Percentiles rank a stretch among this genome's conserved stretches.
Conservation (phyloP, 2,329 filamentous ascomycete species). For the Fusarium sp. region DNA sequence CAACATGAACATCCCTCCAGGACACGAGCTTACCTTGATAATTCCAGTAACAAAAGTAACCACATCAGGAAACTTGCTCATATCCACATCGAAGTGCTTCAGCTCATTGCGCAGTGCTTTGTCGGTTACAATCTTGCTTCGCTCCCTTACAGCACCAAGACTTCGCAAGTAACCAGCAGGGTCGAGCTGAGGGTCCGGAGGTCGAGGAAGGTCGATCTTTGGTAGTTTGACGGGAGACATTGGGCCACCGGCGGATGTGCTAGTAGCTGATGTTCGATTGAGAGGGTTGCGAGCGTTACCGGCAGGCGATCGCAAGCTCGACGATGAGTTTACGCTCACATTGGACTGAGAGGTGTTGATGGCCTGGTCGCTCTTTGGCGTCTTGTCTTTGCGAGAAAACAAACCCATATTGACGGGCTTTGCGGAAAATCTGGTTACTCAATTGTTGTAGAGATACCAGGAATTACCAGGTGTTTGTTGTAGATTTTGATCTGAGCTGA, state of each 20-base stretch:
- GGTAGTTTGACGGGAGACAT: constrained; percentile 70
- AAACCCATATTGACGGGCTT: constrained; percentile 62
- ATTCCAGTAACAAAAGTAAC: constrained; percentile 91
- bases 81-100: constrained; percentile 89
- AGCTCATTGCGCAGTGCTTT: constrained; percentile 83
- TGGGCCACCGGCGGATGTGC: constrained; percentile 60
- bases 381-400: constrained; percentile 68
- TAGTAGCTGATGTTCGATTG: constrained; percentile 66
- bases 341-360: constrained; percentile 62
- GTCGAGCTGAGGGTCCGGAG: constrained; percentile 88
- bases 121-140: constrained; percentile 78
- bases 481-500: constrained; percentile 39
- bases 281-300: constrained; percentile 51
- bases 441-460: constrained; percentile 23
- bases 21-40: constrained; percentile 77
- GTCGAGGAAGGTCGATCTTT: constrained; percentile 83
- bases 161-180: constrained; percentile 92
- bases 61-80: constrained; percentile 85
- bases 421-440: constrained; percentile 15
- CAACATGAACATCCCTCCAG: not conserved
- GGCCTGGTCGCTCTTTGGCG: constrained; percentile 58
- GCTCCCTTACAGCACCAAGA: constrained; percentile 87
- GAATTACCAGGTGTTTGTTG: constrained; percentile 16
- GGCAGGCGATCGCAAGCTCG: constrained; percentile 54
- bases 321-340: constrained; percentile 66